Base-by-base conservation (phyloP, 768 basidiomycete species). In the Hypholoma sublateritium region DNA sequence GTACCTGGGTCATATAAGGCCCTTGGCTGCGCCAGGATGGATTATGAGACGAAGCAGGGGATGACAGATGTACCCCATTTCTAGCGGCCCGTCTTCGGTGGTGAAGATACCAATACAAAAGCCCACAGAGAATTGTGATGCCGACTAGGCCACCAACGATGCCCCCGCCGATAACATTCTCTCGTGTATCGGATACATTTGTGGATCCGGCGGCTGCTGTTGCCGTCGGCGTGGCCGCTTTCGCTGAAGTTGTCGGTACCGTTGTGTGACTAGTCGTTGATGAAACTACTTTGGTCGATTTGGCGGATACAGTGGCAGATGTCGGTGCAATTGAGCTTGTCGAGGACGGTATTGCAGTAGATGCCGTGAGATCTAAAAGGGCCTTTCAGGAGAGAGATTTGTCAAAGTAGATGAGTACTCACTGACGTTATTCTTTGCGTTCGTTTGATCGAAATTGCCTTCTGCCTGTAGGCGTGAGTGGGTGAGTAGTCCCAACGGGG, bases 131-230 rank as follows among this genome's bases (percentile, higher is more conserved):
- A 32, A 77, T 42, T 4, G 68, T 70, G 19, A 76, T 52, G 19
- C 70, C 77, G 12, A 76, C 59, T 6, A 78, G 45, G 2, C 73
- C 78, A 16, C 77, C 79, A 7, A 81, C 70, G 22, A 77, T 70
- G n/a, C 80, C 79, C 34, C 80, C 83, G 2, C 77, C 75, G 17
- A 84, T 72, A 8, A 66, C 65, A 62, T 75, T 71, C 9, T 74
- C 75, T 41, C 56, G 54, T 36, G 60, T 39, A 13, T 52, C 47
- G 13, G 59, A 44, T 32, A 21, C 21, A 21, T 46, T 8, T 46
- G 55, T 44, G 19, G 55, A 43, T 17, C 66, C 47, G 22, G 61
- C 55, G n/a, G 67, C 58, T 13, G 70, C 17, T 16, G 46, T 42
- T 0, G 63, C 22, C 5, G 56, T 49, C 43, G 60, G 51, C 12